Base-by-base conservation (phyloP, 768 basidiomycete genomes). In the Chalciporus chontae region DNA sequence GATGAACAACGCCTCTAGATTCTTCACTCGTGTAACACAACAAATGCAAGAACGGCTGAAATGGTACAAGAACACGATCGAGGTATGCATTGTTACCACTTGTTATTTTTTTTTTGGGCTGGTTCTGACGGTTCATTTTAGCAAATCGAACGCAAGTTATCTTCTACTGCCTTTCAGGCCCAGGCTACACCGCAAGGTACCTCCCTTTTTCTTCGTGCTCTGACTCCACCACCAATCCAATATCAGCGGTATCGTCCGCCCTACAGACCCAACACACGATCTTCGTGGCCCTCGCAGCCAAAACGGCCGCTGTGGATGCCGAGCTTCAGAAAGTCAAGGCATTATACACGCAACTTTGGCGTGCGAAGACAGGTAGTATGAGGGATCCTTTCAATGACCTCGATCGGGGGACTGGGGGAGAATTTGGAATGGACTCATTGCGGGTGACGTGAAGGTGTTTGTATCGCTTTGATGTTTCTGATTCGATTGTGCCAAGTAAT, bases 1-100 rank as follows among this genome's bases (percentile, higher is more conserved):
- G 32, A 58, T 40, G 37, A 34, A 14, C 4, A 34, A 14, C 4
- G 26, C 15, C 21, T 11, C 5, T 24, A 90, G 88, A 58, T 89
- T 82, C 68, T 90, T 91, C 70, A 76, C 72, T 21, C 78, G 87
- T 18, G 78, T 88, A 31, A 82, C 85, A 13, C 76, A 80, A 45
- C 79, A 89, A 57, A 85, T 90, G 80, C 74, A 74, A 48, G 82
- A 86, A 55, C 74, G 85, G 29, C 66, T 91, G 45, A 74, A 77
- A 36, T 90, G 88, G 83, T 91, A 87, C 68, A 87, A 88, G 58
- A 73, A 78, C 18, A 90, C 87, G 21, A 85, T 90, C 47, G 88
- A 92, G 73, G 90, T 86, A 51, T 45, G 69, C 56, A 11, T 38
- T 34, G 39, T 51, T 40, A 31, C 2, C 29, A 5, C 10, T 3